Evolutionary conservation across 768 basidiomycete species (phyloP).

Genomic region (Psilocybe azurescens): DNA sequence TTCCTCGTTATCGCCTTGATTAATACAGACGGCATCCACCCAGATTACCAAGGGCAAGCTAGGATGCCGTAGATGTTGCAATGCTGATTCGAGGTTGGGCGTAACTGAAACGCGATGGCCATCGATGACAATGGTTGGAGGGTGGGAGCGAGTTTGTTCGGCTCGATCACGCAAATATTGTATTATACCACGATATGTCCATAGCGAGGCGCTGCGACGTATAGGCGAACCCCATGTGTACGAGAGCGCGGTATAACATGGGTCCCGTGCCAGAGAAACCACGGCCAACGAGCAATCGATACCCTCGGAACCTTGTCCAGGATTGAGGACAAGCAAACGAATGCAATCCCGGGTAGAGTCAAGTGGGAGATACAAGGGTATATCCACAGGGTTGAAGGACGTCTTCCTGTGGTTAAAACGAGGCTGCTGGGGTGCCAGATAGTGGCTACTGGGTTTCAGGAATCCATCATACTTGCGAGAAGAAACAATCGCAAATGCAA

Average conservation of each 20-base stretch:
- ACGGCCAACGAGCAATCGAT: not conserved
- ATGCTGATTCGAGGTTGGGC: slow-evolving; percentile 8
- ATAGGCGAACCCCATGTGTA: slow-evolving; percentile 11
- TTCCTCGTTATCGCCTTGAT: slow-evolving; percentile 12
- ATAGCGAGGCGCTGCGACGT: slow-evolving; percentile 4
- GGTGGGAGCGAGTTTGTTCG: not conserved
- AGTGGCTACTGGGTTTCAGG: not conserved
- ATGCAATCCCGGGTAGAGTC: not conserved
- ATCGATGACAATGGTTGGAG: slow-evolving; percentile 3
- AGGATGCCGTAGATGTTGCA: slow-evolving; percentile 2
- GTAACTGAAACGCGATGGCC: not conserved
- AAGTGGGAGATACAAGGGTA: not conserved
- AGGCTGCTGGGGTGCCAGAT: not conserved
- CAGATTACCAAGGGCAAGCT: not conserved
- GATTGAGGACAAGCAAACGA: not conserved
- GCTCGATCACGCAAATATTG: not conserved
- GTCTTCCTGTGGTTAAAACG: not conserved
- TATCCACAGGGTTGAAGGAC: not conserved
- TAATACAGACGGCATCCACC: slow-evolving; percentile 19
- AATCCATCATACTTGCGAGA: not conserved
- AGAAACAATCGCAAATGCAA: not conserved
- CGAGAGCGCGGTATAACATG: slow-evolving; percentile 7
- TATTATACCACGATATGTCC: not conserved
- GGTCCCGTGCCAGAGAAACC: not conserved
- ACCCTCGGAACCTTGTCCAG: not conserved